Evolutionary conservation across 2,329 filamentous ascomycete species (phyloP), one percentile per base, ranked within the genome.

Genomic region (Phaeoacremonium minimum): DNA sequence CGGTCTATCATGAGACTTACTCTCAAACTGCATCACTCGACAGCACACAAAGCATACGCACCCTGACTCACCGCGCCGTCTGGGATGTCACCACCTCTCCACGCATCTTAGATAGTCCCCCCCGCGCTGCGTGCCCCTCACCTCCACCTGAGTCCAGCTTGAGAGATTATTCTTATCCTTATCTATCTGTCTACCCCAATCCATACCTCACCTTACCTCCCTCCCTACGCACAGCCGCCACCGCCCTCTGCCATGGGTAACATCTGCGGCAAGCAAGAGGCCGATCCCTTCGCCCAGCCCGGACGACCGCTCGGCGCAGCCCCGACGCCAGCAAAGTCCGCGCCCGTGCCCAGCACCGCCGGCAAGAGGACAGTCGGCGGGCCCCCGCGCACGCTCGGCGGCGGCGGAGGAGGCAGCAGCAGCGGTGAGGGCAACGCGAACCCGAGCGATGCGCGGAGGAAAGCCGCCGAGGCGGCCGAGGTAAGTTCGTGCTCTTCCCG

Each of bases 381-480:
- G 0, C 76, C 68, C 40, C 75, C 69, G 7, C 72, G 85, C 43
- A 84, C 81, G 4, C 61, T 93, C 29, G 86, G 85, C 15, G 73
- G 73, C 30, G 53, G 56, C n/a, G 53, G 54, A 12, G 42, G 56
- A 7, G 42, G 48, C 28, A 28, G 47, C 7, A 46, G 49, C 16
- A 56, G 46, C 4, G 49, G 42, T n/a, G 32, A 36, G 19, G 43
- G 46, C 28, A 47, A 42, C 43, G 48, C 47, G 19, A 52, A 50
- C 35, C 52, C 61, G 3, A 67, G 68, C 15, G 82, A 90, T 55
- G 83, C 87, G 20, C 73, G 83, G 40, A 72, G 69, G 37, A 85
- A 80, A 42, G 90, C 90, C 4, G 88, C 87, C 1, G 76, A 79
- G 46, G 90, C 89, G 35, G 90, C 90, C 42, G 86, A 94, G 81